Conservation (phyloP, 2,329 filamentous ascomycete species). For the Aureobasidium sp. region DNA sequence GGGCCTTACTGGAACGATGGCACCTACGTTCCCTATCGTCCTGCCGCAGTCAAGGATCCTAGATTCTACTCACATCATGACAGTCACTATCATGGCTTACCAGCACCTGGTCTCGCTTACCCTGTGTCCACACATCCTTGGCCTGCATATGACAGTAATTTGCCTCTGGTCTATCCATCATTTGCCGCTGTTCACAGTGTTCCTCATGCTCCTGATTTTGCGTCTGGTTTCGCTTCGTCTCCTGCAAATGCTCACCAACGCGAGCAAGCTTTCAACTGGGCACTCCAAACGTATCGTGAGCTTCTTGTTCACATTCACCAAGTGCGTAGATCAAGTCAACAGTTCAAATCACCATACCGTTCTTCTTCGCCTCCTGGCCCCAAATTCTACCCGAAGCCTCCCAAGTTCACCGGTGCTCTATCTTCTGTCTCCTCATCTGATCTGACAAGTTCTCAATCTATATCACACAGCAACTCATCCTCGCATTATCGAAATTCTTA, state of each 20-base stretch:
- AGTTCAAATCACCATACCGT: slow-evolving; percentile 33
- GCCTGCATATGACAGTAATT: background rate
- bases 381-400: slow-evolving; percentile 56
- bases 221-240: slow-evolving; percentile 25
- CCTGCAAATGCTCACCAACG: slow-evolving; percentile 37
- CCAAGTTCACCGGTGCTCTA: slow-evolving; percentile 46
- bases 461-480: background rate
- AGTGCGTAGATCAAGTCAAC: slow-evolving; percentile 33
- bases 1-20: slow-evolving; percentile 59
- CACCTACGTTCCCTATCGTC: slow-evolving; percentile 54
- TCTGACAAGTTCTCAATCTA: background rate
- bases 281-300: slow-evolving; percentile 42
- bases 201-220: background rate
- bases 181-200: background rate
- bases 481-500: background rate
- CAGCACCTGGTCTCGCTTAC: background rate
- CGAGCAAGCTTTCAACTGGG: slow-evolving; percentile 42
- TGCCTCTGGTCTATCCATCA: background rate
- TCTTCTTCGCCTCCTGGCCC: slow-evolving; percentile 43
- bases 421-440: background rate
- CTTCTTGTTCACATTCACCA: slow-evolving; percentile 43
- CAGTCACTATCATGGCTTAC: slow-evolving; percentile 5
- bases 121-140: slow-evolving; percentile 1
- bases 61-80: slow-evolving; percentile 34
- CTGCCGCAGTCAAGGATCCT: slow-evolving; percentile 50